Evolutionary conservation across 306 rosid species (phyloP).

Genomic region (Vigna radiata): DNA sequence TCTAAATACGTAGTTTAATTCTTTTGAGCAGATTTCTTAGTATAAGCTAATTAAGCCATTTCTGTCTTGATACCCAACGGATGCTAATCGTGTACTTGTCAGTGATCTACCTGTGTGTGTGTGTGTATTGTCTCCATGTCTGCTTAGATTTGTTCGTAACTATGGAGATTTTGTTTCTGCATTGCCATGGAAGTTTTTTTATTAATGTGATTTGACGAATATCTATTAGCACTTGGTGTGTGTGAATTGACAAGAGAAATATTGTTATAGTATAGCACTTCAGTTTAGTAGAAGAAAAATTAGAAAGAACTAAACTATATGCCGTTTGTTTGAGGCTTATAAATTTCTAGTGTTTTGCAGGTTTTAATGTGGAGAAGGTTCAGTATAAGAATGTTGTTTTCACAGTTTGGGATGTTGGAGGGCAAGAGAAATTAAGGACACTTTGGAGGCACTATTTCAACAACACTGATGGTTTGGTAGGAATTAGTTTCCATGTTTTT

Average conservation of each 20-base stretch:
- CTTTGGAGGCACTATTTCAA: conserved; percentile 99
- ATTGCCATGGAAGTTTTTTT: not conserved
- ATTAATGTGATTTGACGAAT: not conserved
- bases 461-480: conserved; percentile 96
- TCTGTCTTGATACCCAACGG: conserved; percentile 2
- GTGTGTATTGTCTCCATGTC: not conserved
- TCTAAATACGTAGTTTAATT: not conserved
- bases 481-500: conserved; percentile 37
- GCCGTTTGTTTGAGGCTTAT: conserved; percentile 33
- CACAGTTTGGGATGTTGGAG: conserved; percentile 99
- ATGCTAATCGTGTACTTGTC: conserved; percentile 22
- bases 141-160: conserved; percentile 26
- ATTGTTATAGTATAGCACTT: not conserved
- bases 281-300: not conserved
- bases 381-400: conserved; percentile 97
- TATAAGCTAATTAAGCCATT: conserved; percentile 16
- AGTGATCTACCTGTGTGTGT: not conserved
- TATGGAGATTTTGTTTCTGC: not conserved
- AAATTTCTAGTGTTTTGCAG: conserved; percentile 47
- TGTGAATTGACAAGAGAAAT: conserved; percentile 24
- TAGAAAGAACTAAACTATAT: conserved; percentile 18
- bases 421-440: conserved; percentile 96
- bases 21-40: not conserved
- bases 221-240: conserved; percentile 15
- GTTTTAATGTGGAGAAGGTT: conserved; percentile 97